Conservation (phyloP, 805 yeast genomes). For the Kodamaea restingae region DNA sequence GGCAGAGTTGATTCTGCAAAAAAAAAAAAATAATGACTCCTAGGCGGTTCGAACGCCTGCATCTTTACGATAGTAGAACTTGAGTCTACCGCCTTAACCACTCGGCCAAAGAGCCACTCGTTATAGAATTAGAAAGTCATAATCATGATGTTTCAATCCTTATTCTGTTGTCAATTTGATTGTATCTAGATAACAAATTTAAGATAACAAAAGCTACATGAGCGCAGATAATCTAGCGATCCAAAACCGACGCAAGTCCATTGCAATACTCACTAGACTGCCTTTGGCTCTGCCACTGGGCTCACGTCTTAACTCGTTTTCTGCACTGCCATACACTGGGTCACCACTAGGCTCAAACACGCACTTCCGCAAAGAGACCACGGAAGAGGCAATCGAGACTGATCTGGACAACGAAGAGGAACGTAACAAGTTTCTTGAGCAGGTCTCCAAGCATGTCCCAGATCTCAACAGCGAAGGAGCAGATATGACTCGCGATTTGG, state of each 20-base stretch:
- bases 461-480: constrained; percentile 45
- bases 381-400: constrained; percentile 12
- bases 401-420: constrained; percentile 16
- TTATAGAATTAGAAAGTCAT: neutral
- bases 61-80: constrained; percentile 5
- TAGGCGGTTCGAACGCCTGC: constrained; percentile 6
- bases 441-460: constrained; percentile 35
- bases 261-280: constrained; percentile 30
- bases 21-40: constrained; percentile 3
- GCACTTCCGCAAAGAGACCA: constrained; percentile 9
- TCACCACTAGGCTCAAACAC: constrained; percentile 9
- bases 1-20: too few species aligned
- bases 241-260: constrained; percentile 22
- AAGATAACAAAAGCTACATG: neutral
- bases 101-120: constrained; percentile 4
- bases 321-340: constrained; percentile 9
- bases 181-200: neutral
- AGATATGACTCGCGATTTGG: constrained; percentile 49
- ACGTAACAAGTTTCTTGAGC: constrained; percentile 26
- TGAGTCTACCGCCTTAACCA: constrained; percentile 6
- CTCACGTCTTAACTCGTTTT: constrained; percentile 10
- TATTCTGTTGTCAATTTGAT: neutral
- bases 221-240: neutral
- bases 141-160: too few species aligned
- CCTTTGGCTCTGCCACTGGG: constrained; percentile 23